Evolutionary conservation across 2,329 filamentous ascomycete genomes (phyloP).

Genomic region (Trichophyton simii): DNA sequence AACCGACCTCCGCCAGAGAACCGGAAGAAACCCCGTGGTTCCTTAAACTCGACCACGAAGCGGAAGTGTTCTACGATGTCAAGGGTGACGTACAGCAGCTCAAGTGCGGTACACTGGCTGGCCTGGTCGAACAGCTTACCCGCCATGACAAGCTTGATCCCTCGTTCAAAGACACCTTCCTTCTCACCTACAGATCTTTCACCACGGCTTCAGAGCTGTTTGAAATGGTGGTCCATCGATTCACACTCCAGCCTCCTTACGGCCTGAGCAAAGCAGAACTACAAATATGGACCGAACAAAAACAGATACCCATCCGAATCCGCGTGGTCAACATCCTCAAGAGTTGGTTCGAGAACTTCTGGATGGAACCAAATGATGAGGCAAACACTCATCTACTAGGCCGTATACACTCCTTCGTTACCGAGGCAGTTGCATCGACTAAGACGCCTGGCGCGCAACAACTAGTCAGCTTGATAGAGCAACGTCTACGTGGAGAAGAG

Average conservation of each 20-base stretch:
- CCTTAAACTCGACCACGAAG: constrained; percentile 73
- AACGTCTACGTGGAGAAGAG: constrained; percentile 78
- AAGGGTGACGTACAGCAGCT: constrained; percentile 65
- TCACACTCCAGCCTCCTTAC: constrained; percentile 81
- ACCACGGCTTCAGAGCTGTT: constrained; percentile 84
- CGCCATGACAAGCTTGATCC: constrained; percentile 91
- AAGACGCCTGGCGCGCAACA: constrained; percentile 81
- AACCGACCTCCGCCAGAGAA: constrained; percentile 19
- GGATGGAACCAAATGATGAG: constrained; percentile 90
- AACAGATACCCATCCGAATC: constrained; percentile 92
- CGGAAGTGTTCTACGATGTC: constrained; percentile 77
- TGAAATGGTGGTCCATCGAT: constrained; percentile 80
- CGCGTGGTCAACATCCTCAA: constrained; percentile 95
- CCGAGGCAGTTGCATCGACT: constrained; percentile 81
- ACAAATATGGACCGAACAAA: constrained; percentile 79
- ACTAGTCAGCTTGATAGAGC: constrained; percentile 75
- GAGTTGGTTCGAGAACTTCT: constrained; percentile 96
- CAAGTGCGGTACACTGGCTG: constrained; percentile 78
- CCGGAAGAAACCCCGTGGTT: constrained; percentile 50
- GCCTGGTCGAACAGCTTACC: constrained; percentile 86
- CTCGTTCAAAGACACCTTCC: constrained; percentile 93
- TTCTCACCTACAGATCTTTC: constrained; percentile 92
- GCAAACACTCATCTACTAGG: constrained; percentile 76
- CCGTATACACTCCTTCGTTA: constrained; percentile 79
- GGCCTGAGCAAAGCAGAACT: constrained; percentile 64